Evolutionary conservation across 2,329 filamentous ascomycete species (phyloP).

Genomic region (Coleophoma crateriformis): DNA sequence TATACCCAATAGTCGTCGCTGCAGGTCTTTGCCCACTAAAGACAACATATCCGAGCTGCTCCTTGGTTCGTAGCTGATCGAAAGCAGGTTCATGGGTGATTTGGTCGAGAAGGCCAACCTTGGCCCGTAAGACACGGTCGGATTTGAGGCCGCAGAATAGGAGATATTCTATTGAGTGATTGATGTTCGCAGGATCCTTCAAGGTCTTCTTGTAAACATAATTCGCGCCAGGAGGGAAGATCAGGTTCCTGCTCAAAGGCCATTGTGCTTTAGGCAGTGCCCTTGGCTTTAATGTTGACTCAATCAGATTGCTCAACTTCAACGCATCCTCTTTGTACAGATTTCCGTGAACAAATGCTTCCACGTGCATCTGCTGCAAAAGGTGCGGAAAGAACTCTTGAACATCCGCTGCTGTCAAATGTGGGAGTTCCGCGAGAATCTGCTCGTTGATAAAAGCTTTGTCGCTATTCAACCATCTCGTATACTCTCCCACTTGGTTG

Average conservation of each 20-base stretch:
- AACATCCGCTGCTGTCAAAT: constrained; percentile 69
- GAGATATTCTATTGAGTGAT: constrained; percentile 78
- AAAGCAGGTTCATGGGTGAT: constrained; percentile 92
- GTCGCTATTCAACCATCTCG: constrained; percentile 73
- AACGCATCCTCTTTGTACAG: constrained; percentile 90
- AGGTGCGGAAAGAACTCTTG: constrained; percentile 74
- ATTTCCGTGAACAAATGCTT: constrained; percentile 86
- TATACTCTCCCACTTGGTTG: constrained; percentile 79
- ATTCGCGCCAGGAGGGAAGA: constrained; percentile 76
- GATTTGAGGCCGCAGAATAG: constrained; percentile 64
- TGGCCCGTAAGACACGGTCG: constrained; percentile 67
- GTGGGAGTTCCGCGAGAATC: constrained; percentile 68
- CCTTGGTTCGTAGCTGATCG: constrained; percentile 91
- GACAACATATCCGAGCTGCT: constrained; percentile 95
- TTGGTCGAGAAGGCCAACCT: constrained; percentile 77
- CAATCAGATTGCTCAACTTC: constrained; percentile 76
- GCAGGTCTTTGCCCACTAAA: constrained; percentile 72
- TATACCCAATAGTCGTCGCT: constrained; percentile 76
- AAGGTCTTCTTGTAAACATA: constrained; percentile 76
- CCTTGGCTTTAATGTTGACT: constrained; percentile 70
- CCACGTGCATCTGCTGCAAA: constrained; percentile 78
- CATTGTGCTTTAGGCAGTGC: constrained; percentile 72
- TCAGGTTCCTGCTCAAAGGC: constrained; percentile 69
- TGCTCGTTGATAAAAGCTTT: constrained; percentile 76
- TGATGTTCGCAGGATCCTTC: constrained; percentile 83